Conservation (phyloP, 306 rosid species). For the Corylus heterophylla region DNA sequence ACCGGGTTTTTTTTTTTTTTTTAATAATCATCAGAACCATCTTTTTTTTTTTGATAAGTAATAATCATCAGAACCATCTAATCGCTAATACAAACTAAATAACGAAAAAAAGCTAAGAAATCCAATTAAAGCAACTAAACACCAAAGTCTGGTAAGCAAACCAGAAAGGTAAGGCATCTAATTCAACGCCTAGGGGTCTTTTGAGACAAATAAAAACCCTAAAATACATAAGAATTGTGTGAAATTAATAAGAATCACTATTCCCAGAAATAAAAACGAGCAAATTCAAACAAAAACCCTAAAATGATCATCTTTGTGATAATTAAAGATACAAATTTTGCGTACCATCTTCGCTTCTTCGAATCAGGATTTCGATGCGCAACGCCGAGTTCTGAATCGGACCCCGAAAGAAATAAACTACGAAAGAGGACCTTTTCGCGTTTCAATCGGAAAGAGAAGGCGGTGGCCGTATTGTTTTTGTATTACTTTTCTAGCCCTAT, state of each 20-base stretch:
- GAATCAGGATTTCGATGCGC: not conserved
- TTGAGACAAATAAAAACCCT: not conserved
- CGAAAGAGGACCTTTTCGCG: not conserved
- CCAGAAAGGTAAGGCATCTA: not conserved
- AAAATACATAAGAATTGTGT: not conserved
- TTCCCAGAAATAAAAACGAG: not conserved
- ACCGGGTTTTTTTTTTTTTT: not conserved
- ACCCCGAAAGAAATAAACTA: too few species aligned
- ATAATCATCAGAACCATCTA: not conserved
- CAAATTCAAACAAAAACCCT: not conserved
- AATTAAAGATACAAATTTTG: not conserved
- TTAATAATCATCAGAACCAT: not conserved
- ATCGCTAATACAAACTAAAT: not conserved
- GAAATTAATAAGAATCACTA: not conserved
- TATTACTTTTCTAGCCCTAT: not conserved
- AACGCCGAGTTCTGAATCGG: not conserved
- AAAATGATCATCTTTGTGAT: not conserved
- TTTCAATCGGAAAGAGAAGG: not conserved
- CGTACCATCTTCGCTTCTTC: constrained; percentile 8
- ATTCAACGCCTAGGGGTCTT: not conserved
- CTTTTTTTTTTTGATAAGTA: not conserved
- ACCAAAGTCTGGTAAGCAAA: not conserved
- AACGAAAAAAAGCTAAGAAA: not conserved
- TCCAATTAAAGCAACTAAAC: not conserved
- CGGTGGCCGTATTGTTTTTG: not conserved